phyloP scores from a whole-genome alignment of 2,329 filamentous ascomycete species.

The Lasiodiplodia sp. region DNA sequence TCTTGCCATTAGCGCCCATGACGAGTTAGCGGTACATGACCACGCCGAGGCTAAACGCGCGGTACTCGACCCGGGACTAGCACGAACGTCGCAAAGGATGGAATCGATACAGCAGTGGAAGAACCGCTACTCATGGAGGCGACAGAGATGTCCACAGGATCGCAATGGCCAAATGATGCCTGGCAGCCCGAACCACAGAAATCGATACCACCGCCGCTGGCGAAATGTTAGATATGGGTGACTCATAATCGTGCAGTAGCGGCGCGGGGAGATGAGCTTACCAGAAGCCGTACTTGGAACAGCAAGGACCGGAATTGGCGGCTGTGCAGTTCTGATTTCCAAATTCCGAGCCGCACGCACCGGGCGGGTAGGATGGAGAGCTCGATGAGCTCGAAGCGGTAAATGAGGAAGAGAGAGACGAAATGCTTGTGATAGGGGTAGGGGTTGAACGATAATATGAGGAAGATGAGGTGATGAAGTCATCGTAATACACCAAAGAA shows the following conservation, averaged over 20 bases:
- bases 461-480: too few species aligned
- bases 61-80: constrained; percentile 5
- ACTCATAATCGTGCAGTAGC: not conserved
- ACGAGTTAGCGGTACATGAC: not conserved
- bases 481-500: too few species aligned
- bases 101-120: not conserved
- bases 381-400: not conserved
- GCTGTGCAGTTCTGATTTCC: not conserved
- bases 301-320: constrained; percentile 18
- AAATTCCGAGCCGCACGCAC: not conserved
- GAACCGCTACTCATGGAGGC: not conserved
- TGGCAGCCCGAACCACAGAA: constrained; percentile 51
- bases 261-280: not conserved
- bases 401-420: not conserved
- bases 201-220: constrained; percentile 32
- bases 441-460: too few species aligned
- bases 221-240: not conserved
- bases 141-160: not conserved
- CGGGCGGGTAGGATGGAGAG: not conserved
- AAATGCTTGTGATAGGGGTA: too few species aligned
- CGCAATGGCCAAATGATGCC: constrained; percentile 47
- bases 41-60: not conserved
- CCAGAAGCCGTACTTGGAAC: constrained; percentile 15
- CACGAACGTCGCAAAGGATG: not conserved
- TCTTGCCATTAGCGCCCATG: not conserved